Percentiles rank a stretch among this genome's conserved stretches.
These are phyloP conservation scores for Colletotrichum liriopes DNA, from an alignment of 2,329 filamentous ascomycete genomes.

Conservation along the genomic window DNA sequence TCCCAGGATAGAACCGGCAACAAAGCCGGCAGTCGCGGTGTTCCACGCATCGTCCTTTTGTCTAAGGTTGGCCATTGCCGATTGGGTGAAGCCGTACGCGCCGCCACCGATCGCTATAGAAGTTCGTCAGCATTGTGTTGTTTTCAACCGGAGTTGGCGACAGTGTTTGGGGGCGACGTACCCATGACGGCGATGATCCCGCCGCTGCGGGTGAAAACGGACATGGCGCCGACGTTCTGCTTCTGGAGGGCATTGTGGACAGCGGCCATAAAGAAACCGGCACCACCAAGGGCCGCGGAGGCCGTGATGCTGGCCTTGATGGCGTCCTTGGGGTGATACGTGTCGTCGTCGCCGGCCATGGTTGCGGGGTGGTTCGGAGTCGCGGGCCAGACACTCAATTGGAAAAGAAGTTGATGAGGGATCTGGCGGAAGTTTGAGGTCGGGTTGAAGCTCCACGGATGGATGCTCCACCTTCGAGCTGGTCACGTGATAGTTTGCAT, in stretches of 20 bases:
- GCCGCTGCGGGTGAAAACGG: constrained; percentile 85
- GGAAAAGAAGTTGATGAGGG: constrained; percentile 40
- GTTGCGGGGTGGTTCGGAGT: constrained; percentile 36
- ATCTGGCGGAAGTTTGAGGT: constrained; percentile 44
- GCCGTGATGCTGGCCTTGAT: constrained; percentile 77
- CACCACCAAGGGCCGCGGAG: constrained; percentile 74
- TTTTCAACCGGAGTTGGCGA: background rate
- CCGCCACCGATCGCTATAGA: constrained; percentile 78
- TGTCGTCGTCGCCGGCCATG: constrained; percentile 55
- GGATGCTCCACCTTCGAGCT: constrained; percentile 16
- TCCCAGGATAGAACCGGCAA: constrained; percentile 81
- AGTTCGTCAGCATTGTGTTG: constrained; percentile 5
- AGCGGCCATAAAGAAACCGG: constrained; percentile 81
- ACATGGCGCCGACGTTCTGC: constrained; percentile 85
- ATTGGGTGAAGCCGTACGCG: constrained; percentile 83
- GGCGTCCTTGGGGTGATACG: constrained; percentile 83
- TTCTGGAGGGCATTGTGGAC: constrained; percentile 90
- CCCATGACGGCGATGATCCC: constrained; percentile 71
- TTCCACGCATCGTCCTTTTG: constrained; percentile 87
- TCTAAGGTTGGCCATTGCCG: constrained; percentile 86
- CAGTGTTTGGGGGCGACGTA: constrained; percentile 7
- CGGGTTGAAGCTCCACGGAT: constrained; percentile 42
- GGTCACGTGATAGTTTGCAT: constrained; percentile 18
- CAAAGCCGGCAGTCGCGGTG: constrained; percentile 81
- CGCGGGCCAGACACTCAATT: constrained; percentile 42